phyloP scores from a whole-genome alignment of 75 land plant species.

The Cupressus sempervirens region DNA sequence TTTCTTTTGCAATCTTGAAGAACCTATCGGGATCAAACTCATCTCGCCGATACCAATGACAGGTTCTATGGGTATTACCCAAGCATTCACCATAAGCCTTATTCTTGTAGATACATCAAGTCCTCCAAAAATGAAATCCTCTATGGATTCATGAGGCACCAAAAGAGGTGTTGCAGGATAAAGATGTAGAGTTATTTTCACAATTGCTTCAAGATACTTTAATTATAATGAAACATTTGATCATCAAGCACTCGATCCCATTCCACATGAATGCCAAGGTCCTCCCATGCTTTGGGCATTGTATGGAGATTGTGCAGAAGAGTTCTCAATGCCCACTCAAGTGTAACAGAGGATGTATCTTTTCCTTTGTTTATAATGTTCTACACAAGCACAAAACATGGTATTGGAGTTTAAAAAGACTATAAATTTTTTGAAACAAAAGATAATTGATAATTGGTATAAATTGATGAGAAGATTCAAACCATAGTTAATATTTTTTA shows the following conservation, averaged over 20 bases:
- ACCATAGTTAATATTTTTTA: no score
- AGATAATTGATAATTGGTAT: no score
- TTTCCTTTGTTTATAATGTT: no score
- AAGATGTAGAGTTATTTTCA: not conserved
- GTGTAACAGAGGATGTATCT: not conserved
- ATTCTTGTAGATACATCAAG: not conserved
- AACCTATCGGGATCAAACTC: not conserved
- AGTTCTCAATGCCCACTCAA: slow-evolving; percentile 5
- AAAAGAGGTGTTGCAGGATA: slow-evolving; percentile 8
- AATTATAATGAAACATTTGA: not conserved
- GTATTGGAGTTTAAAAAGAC: no score
- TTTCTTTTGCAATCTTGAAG: not conserved
- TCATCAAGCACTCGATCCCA: slow-evolving; percentile 6
- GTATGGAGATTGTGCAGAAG: not conserved
- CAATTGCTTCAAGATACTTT: not conserved
- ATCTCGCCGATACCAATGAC: not conserved
- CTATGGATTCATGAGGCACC: slow-evolving; percentile 8
- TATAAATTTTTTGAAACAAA: no score
- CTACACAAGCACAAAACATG: no score
- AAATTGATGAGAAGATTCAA: no score
- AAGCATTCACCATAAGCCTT: not conserved
- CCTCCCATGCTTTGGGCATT: not conserved
- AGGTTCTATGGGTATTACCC: not conserved
- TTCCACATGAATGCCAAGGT: not conserved
- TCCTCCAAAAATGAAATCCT: not conserved